A percentile compares a stretch with the other conserved stretches of the same genome.
phyloP scores from a whole-genome alignment of 805 yeast species.

The Candida broadrunensis region DNA sequence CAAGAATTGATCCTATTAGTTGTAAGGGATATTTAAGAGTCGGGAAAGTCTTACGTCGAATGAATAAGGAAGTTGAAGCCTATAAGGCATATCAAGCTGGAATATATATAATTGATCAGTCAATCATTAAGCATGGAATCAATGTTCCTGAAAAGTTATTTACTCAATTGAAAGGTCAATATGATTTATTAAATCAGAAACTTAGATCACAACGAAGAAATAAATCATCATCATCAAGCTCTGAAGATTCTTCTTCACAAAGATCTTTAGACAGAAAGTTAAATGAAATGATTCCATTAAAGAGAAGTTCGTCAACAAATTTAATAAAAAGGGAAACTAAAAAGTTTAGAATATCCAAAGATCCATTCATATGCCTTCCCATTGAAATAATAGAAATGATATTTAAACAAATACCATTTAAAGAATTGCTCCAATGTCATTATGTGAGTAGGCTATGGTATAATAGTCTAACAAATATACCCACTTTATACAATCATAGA shows the following conservation, averaged over 20 bases:
- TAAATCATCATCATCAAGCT: slow-evolving; percentile 1
- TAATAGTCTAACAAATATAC: slow-evolving; percentile 19
- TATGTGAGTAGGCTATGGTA: slow-evolving; percentile 36
- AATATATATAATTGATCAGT: slow-evolving; percentile 29
- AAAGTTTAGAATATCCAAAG: slow-evolving; percentile 7
- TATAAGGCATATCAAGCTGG: slow-evolving; percentile 36
- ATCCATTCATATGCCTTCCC: slow-evolving; percentile 28
- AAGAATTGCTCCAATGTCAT: slow-evolving; percentile 23
- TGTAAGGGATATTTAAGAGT: slow-evolving; percentile 50
- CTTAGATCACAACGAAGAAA: slow-evolving; percentile 14
- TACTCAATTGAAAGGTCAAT: slow-evolving; percentile 19
- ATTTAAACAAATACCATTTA: slow-evolving; percentile 19
- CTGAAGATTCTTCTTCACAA: not conserved
- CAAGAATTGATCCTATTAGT: slow-evolving; percentile 39
- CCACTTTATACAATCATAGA: slow-evolving; percentile 19
- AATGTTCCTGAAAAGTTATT: slow-evolving; percentile 31
- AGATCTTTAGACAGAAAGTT: slow-evolving; percentile 4
- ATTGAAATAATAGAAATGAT: slow-evolving; percentile 26
- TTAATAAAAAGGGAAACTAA: not conserved
- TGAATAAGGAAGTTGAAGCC: slow-evolving; percentile 30
- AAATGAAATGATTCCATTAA: slow-evolving; percentile 17
- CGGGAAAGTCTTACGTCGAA: slow-evolving; percentile 30
- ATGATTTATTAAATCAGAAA: slow-evolving; percentile 16
- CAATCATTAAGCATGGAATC: slow-evolving; percentile 21
- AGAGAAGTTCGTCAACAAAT: slow-evolving; percentile 6